Percentiles rank a stretch among this genome's conserved stretches.
These are phyloP conservation scores for Phytophthora boehmeriae DNA, from an alignment of 352 stramenopile species.

Conservation along the genomic window DNA sequence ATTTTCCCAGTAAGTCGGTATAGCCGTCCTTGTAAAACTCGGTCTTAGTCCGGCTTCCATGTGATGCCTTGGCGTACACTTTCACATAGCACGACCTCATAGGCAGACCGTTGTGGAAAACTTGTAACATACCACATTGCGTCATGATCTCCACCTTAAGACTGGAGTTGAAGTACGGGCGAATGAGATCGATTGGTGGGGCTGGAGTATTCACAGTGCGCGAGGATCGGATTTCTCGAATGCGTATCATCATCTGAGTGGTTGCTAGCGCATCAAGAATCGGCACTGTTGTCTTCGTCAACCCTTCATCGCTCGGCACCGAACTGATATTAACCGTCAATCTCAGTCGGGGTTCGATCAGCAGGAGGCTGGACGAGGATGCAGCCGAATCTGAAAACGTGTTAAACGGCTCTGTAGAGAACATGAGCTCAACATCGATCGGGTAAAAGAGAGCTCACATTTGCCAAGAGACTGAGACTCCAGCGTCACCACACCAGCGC, in stretches of 20 bases:
- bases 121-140: constrained; percentile 60
- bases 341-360: constrained; percentile 52
- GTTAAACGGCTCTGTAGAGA: constrained; percentile 66
- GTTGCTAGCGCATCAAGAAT: constrained; percentile 37
- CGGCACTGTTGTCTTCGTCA: constrained; percentile 23
- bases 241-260: constrained; percentile 56
- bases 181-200: constrained; percentile 43
- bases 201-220: constrained; percentile 31
- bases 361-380: constrained; percentile 42
- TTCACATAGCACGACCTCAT: constrained; percentile 72
- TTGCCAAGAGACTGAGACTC: constrained; percentile 35
- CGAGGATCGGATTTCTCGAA: constrained; percentile 34
- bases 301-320: constrained; percentile 1
- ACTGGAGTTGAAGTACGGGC: constrained; percentile 54
- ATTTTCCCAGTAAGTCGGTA: constrained; percentile 74
- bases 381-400: constrained; percentile 41
- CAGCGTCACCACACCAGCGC: constrained; percentile 30
- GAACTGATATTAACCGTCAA: constrained; percentile 33
- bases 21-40: constrained; percentile 88
- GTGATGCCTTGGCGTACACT: constrained; percentile 56
- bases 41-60: constrained; percentile 16
- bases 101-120: constrained; percentile 43
- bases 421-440: constrained; percentile 75
- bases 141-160: constrained; percentile 49
- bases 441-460: constrained; percentile 62